Conservation (phyloP, 208 protist species). For the Angomonas ambiguus region DNA sequence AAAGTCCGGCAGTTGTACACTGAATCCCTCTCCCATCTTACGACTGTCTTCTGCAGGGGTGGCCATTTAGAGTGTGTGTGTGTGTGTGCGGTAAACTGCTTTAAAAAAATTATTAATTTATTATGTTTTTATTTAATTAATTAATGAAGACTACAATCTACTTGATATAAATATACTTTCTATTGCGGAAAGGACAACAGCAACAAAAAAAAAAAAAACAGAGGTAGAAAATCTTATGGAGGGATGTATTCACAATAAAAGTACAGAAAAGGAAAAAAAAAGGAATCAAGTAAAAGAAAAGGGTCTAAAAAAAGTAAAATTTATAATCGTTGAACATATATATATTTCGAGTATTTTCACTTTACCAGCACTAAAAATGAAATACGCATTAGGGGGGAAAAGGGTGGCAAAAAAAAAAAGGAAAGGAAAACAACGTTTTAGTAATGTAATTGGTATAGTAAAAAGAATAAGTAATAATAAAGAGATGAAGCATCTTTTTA, state of each 20-base stretch:
- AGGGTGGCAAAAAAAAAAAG: constrained; percentile 8
- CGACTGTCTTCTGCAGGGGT: background rate
- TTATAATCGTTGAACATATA: background rate
- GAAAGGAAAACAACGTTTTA: background rate
- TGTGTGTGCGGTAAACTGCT: too few species aligned
- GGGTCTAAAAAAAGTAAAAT: background rate
- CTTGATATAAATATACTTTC: too few species aligned
- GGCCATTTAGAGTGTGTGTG: too few species aligned
- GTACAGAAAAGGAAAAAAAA: background rate
- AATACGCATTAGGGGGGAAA: background rate
- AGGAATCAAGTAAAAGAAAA: constrained; percentile 4
- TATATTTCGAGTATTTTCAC: background rate
- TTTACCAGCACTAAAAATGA: background rate
- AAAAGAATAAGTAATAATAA: background rate
- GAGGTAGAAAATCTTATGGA: background rate
- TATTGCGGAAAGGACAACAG: too few species aligned
- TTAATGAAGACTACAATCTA: too few species aligned
- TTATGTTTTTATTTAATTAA: background rate
- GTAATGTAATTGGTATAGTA: background rate
- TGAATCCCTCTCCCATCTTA: constrained; percentile 8
- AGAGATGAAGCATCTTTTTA: background rate
- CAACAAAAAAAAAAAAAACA: background rate
- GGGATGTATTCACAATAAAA: background rate
- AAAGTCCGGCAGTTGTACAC: constrained; percentile 41
- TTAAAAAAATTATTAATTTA: too few species aligned